A percentile compares a stretch with the other conserved stretches of the same genome.
Conservation (phyloP, 2,329 filamentous ascomycete genomes). For the Pseudocercospora eumusae region DNA sequence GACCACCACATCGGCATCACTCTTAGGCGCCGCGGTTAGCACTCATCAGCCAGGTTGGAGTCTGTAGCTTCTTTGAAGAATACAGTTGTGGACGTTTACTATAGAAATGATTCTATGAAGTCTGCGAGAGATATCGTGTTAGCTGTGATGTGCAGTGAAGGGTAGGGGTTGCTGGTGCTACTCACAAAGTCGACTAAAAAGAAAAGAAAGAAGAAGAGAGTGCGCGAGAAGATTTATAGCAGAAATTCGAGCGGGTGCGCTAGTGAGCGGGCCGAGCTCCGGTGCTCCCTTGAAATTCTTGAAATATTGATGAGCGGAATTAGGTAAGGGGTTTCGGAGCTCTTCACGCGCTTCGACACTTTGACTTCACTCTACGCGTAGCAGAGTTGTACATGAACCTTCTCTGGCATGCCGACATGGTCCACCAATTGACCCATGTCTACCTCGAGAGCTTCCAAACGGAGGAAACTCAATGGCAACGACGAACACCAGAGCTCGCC, state of each 20-base stretch:
- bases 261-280: background rate
- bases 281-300: background rate
- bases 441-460: slow-evolving; percentile 34
- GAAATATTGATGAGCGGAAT: slow-evolving; percentile 2
- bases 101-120: slow-evolving; percentile 60
- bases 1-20: slow-evolving; percentile 38
- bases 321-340: background rate
- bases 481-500: slow-evolving; percentile 18
- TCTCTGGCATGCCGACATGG: background rate
- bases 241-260: background rate
- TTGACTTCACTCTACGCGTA: background rate
- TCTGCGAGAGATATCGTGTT: background rate
- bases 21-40: slow-evolving; percentile 39
- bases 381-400: background rate
- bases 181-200: slow-evolving; percentile 3
- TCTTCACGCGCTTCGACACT: background rate
- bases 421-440: slow-evolving; percentile 27
- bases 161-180: background rate
- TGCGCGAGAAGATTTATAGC: background rate
- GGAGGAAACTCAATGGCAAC: slow-evolving; percentile 31
- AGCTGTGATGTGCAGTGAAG: background rate
- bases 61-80: slow-evolving; percentile 80
- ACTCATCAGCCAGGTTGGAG: slow-evolving; percentile 41
- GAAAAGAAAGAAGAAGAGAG: background rate
- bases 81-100: slow-evolving; percentile 92